A percentile compares a stretch with the other conserved stretches of the same genome.
phyloP scores from a whole-genome alignment of 202 grass and related monocot species.

The Elaeis oleifera region DNA sequence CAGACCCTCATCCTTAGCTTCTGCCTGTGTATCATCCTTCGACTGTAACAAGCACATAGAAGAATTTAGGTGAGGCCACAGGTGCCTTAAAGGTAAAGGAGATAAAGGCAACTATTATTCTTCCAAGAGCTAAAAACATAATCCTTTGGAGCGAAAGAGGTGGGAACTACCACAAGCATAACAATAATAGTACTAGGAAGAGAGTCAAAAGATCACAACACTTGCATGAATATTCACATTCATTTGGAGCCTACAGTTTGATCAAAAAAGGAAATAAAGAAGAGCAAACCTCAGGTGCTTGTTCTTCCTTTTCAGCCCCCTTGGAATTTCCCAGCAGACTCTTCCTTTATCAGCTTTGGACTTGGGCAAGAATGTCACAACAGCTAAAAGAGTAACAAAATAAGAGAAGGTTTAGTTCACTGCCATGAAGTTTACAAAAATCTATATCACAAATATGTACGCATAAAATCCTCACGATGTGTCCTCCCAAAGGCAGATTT shows the following conservation, averaged over 20 bases:
- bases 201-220: not conserved
- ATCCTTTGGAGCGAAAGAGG: too few relatives aligned
- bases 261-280: conserved; percentile 8
- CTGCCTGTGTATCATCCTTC: conserved; percentile 47
- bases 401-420: not conserved
- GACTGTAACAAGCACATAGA: conserved; percentile 16
- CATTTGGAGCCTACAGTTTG: not conserved
- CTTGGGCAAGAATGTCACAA: conserved; percentile 74
- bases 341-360: conserved; percentile 89
- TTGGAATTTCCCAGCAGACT: conserved; percentile 75
- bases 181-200: too few relatives aligned
- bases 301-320: conserved; percentile 32
- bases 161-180: too few relatives aligned
- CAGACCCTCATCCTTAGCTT: conserved; percentile 65
- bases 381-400: conserved; percentile 46
- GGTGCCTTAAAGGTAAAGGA: not conserved
- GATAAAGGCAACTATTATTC: not conserved
- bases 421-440: too few relatives aligned
- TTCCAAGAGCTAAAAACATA: not conserved
- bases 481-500: conserved; percentile 75
- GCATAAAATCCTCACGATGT: conserved; percentile 50
- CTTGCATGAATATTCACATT: not conserved
- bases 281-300: conserved; percentile 35
- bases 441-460: too few relatives aligned
- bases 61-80: not conserved